These are phyloP conservation scores for Graphium sp. DNA, from an alignment of 2,329 filamentous ascomycete species.

Conservation along the genomic window DNA sequence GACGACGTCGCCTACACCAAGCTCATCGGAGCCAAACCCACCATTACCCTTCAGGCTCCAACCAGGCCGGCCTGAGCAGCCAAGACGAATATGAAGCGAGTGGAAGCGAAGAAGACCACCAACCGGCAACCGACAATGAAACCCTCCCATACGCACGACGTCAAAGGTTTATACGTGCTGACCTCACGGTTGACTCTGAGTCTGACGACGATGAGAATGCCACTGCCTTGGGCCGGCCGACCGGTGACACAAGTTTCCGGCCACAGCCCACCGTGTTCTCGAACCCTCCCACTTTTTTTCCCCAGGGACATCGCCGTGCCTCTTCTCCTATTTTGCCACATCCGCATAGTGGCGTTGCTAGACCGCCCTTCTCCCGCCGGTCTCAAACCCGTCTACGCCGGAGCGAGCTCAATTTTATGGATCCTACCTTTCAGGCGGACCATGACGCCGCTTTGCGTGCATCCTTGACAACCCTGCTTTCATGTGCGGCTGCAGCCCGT, in stretches of 20 bases:
- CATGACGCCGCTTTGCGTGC: slow-evolving; percentile 87
- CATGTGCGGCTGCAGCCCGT: slow-evolving; percentile 82
- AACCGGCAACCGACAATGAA: slow-evolving; percentile 13
- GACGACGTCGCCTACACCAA: slow-evolving; percentile 36
- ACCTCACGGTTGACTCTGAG: slow-evolving; percentile 30
- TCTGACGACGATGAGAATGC: slow-evolving; percentile 57
- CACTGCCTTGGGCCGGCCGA: slow-evolving; percentile 56
- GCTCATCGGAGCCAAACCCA: slow-evolving; percentile 3
- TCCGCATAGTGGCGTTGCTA: slow-evolving; percentile 29
- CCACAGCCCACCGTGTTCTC: slow-evolving; percentile 89
- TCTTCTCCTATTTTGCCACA: slow-evolving; percentile 23
- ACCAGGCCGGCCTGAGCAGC: slow-evolving; percentile 45
- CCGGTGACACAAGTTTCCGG: slow-evolving; percentile 45
- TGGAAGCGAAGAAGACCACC: slow-evolving; percentile 69
- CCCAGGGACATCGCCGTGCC: slow-evolving; percentile 6
- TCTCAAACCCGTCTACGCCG: slow-evolving; percentile 28
- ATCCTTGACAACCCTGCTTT: slow-evolving; percentile 85
- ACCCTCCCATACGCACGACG: slow-evolving; percentile 9
- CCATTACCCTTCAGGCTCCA: slow-evolving; percentile 17
- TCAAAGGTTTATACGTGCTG: slow-evolving; percentile 15
- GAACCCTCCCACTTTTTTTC: slow-evolving; percentile 48
- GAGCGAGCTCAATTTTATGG: slow-evolving; percentile 43
- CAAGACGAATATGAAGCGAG: slow-evolving; percentile 93
- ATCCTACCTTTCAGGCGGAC: slow-evolving; percentile 63
- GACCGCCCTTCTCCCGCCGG: slow-evolving; percentile 29